These are phyloP conservation scores for Geotrichum klebahnii DNA, from an alignment of 1,139 yeast genomes.

Conservation along the genomic window DNA sequence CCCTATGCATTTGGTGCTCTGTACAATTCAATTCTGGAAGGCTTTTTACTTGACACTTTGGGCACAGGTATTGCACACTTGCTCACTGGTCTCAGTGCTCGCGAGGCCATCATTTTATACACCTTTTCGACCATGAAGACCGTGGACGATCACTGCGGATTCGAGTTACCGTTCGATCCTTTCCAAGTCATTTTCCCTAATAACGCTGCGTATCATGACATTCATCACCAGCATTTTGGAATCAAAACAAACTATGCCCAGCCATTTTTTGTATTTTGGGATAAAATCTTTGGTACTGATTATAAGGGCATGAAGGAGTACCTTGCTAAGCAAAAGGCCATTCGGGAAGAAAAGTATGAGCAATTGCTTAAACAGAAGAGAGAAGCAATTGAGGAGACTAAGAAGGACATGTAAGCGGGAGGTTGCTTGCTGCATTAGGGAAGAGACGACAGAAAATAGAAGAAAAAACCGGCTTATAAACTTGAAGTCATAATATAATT, in stretches of 20 bases:
- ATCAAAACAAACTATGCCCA: constrained; percentile 91
- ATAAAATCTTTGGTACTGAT: constrained; percentile 62
- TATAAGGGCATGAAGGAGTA: constrained; percentile 49
- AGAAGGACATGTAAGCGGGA: not conserved
- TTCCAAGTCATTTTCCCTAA: constrained; percentile 89
- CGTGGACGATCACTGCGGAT: constrained; percentile 97
- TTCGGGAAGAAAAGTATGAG: constrained; percentile 31
- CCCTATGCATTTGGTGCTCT: constrained; percentile 97
- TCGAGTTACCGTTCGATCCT: constrained; percentile 82
- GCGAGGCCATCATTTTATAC: constrained; percentile 70
- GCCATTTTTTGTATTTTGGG: constrained; percentile 96
- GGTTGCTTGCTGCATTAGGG: too few species aligned
- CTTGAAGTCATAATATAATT: too few species aligned
- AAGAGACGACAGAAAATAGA: too few species aligned
- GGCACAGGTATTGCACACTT: constrained; percentile 85
- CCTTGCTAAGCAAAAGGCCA: constrained; percentile 35
- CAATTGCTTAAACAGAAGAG: not conserved
- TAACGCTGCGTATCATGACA: constrained; percentile 92
- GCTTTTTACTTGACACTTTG: constrained; percentile 81
- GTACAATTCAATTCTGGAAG: constrained; percentile 90
- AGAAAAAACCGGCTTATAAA: too few species aligned
- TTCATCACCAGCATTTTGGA: constrained; percentile 95
- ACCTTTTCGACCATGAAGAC: constrained; percentile 92
- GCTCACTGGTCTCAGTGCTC: constrained; percentile 58
- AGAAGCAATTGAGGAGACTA: constrained; percentile 8